These are phyloP conservation scores for Phytopythium oedochilum DNA, from an alignment of 352 stramenopile genomes.

Conservation along the genomic window DNA sequence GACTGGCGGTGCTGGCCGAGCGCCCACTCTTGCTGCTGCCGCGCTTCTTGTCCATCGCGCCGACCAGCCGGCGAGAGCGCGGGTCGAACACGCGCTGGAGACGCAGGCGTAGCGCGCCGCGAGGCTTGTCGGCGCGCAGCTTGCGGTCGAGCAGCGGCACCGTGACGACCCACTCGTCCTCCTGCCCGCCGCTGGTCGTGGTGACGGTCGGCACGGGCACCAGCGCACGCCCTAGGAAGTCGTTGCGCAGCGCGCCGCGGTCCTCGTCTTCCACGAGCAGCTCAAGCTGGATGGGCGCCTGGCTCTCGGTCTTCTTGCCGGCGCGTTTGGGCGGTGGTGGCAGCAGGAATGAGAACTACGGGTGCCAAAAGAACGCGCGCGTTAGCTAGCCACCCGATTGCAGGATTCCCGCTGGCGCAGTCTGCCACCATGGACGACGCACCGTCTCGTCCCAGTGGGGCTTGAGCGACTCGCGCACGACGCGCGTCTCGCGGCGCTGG, in stretches of 20 bases:
- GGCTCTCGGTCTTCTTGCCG: constrained; percentile 14
- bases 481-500: constrained; percentile 63
- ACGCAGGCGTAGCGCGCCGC: constrained; percentile 47
- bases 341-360: constrained; percentile 46
- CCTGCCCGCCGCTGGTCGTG: neutral
- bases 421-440: too few relatives aligned
- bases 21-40: constrained; percentile 19
- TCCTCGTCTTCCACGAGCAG: constrained; percentile 66
- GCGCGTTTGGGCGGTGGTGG: constrained; percentile 1
- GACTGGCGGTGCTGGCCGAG: constrained; percentile 8
- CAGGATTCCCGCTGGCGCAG: too few relatives aligned
- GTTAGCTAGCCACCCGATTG: too few relatives aligned
- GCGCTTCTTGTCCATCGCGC: constrained; percentile 12
- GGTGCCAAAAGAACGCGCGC: neutral
- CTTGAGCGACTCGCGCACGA: constrained; percentile 68
- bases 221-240: constrained; percentile 59
- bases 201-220: constrained; percentile 11
- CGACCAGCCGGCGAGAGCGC: constrained; percentile 31
- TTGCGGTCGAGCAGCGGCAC: constrained; percentile 57
- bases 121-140: constrained; percentile 41
- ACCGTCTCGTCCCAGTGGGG: constrained; percentile 67
- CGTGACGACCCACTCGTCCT: constrained; percentile 42
- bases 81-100: constrained; percentile 47
- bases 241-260: constrained; percentile 45
- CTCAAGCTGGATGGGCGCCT: constrained; percentile 33